These are phyloP conservation scores for Hygrophorus russula DNA, from an alignment of 768 basidiomycete genomes.

Conservation along the genomic window DNA sequence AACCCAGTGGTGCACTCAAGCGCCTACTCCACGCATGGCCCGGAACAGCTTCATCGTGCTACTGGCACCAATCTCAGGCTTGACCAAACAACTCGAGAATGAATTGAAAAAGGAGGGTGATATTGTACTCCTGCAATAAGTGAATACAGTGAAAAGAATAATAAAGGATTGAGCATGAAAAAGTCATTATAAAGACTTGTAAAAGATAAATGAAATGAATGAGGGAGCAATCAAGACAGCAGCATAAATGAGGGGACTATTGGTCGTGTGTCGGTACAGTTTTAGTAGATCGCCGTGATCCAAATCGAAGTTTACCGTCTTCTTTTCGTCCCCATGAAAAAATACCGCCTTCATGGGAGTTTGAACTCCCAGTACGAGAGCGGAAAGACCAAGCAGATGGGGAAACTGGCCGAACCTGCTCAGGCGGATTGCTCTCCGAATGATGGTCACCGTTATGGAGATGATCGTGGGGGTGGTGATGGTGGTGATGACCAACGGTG, in stretches of 20 bases:
- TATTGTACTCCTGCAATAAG: too few species aligned
- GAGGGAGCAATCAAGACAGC: constrained; percentile 11
- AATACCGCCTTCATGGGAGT: constrained; percentile 58
- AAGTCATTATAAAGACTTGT: background rate
- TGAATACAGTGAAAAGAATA: constrained; percentile 15
- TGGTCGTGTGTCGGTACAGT: constrained; percentile 23
- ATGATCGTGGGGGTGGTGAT: constrained; percentile 39
- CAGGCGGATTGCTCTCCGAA: constrained; percentile 40
- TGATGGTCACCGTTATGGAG: constrained; percentile 26
- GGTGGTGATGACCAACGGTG: constrained; percentile 69
- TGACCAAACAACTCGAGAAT: too few species aligned
- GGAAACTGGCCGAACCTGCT: constrained; percentile 52
- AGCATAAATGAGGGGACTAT: background rate
- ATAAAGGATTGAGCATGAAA: constrained; percentile 12
- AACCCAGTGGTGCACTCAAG: too few species aligned
- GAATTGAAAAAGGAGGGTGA: too few species aligned
- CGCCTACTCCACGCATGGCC: too few species aligned
- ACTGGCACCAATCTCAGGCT: too few species aligned
- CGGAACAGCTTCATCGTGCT: too few species aligned
- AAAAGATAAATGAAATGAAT: constrained; percentile 8
- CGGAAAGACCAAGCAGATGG: constrained; percentile 78
- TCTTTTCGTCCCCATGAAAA: constrained; percentile 60
- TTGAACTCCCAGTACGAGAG: constrained; percentile 63
- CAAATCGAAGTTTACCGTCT: constrained; percentile 63
- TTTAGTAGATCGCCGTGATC: constrained; percentile 50